Evolutionary conservation across 2,329 filamentous ascomycete species (phyloP), one percentile per base, ranked within the genome.

Genomic region (Clarireedia homoeocarpa): DNA sequence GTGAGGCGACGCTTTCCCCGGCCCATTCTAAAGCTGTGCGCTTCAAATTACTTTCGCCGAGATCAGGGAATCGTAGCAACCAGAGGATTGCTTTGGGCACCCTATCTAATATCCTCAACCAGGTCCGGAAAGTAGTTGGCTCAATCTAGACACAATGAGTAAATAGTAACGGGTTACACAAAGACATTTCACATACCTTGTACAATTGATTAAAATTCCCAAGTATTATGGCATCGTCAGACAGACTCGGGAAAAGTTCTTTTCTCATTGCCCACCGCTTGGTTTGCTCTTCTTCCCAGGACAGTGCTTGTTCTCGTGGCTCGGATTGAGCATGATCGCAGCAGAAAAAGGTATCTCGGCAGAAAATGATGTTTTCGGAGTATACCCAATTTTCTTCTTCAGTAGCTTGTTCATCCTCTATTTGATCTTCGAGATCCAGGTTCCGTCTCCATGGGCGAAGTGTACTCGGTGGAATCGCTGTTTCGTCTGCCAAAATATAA

Each of bases 171-270:
- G 5, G 23, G 6, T 45, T 30, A 20, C 10, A 27, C n/a, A 23
- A 24, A 24, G 5, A 9, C 23, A 7, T 38, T 23, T 30, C 10
- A 66, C 77, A 62, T 76, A 94, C 91, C 84, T 99, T 99, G 75
- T 99, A 99, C 34, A 99, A 77, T 71, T 99, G 94, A 69, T 99
- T 99, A 73, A 99, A 99, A 71, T 99, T 99, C 6, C 90, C 94
- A 57, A 99, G 79, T 65, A 99, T 96, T 65, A 99, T 84, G 20
- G 84, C 81, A 69, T 96, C 86, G 65, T 97, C 88, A 2, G 83
- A 76, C 12, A 99, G 75, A 17, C 81, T 77, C 0, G 94, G 94
- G 66, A 99, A 99, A 40, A 99, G 73, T 65, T 95, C 85, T 67
- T 91, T 95, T 30, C 94, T 86, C 91, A 97, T 96, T 62, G 82